Evolutionary conservation across 2,329 filamentous ascomycete genomes (phyloP).

Genomic region (Pyrenophora graminea): DNA sequence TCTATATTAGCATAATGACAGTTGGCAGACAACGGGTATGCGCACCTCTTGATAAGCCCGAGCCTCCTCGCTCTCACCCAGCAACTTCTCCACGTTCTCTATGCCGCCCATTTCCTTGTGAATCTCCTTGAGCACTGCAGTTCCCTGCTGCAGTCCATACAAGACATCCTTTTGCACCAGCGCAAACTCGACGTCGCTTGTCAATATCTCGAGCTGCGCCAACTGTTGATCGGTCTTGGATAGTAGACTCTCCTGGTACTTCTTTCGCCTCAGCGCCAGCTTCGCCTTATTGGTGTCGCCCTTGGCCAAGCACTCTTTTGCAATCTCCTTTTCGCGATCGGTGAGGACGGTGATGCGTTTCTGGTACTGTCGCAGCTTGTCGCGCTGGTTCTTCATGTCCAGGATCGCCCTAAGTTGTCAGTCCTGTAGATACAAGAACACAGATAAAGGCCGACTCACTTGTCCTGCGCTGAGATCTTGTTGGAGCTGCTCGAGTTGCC

Average conservation of each 20-base stretch:
- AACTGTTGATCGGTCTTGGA: slow-evolving; percentile 90
- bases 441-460: slow-evolving; percentile 57
- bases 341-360: slow-evolving; percentile 85
- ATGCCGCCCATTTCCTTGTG: slow-evolving; percentile 95
- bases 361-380: slow-evolving; percentile 96
- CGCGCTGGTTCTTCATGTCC: slow-evolving; percentile 95
- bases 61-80: slow-evolving; percentile 90
- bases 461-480: slow-evolving; percentile 80
- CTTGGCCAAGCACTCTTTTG: slow-evolving; percentile 76
- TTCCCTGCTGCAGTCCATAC: slow-evolving; percentile 90
- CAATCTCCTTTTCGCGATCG: slow-evolving; percentile 82
- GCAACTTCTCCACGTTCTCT: slow-evolving; percentile 90
- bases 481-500: slow-evolving; percentile 66
- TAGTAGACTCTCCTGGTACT: slow-evolving; percentile 91
- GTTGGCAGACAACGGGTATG: slow-evolving; percentile 5
- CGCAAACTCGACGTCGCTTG: slow-evolving; percentile 89
- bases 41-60: slow-evolving; percentile 85
- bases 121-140: slow-evolving; percentile 85
- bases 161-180: slow-evolving; percentile 96
- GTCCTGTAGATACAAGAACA: not conserved
- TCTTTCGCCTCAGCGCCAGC: slow-evolving; percentile 88
- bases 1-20: slow-evolving; percentile 2
- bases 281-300: slow-evolving; percentile 82
- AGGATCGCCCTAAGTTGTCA: slow-evolving; percentile 76
- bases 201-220: slow-evolving; percentile 89